Evolutionary conservation across 2,329 filamentous ascomycete genomes (phyloP), one percentile per base, ranked within the genome.

Genomic region (Aspergillus versicolor): DNA sequence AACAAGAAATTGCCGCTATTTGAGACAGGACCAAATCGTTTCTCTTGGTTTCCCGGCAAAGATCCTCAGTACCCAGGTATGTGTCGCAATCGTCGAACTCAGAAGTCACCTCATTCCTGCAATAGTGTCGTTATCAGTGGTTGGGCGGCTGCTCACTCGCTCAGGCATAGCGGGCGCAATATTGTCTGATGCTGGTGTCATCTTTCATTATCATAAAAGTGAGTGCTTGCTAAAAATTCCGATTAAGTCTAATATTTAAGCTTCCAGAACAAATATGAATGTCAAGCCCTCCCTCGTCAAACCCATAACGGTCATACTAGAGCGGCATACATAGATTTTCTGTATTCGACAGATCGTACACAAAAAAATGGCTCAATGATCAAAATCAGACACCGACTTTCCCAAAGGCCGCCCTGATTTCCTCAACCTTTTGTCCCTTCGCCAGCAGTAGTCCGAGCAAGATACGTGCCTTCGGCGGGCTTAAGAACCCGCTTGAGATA

Each of bases 401-500:
- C 3, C 42, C 57, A 59, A 65, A 63, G 15, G 22, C 56, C 3
- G 55, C 50, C 3, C 40, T 27, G n/a, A 63, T 58, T 22, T 61
- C 61, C n/a, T 47, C 52, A 9, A 56, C 19, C 7, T 43, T 42
- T 54, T 58, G 57, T 4, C 54, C 52, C 56, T 65, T 30, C 2
- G 61, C 52, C 5, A 65, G 46, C 42, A 65, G 27, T 49, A 65
- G 40, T 1, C 61, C 63, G n/a, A 65, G 48, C 43, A 63, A 45
- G 11, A 65, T 56, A 17, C 63, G 59, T 12, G 63, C 32, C 50
- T 65, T 62, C 19, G 52, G 44, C 5, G 63, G 63, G 56, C 62
- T 65, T 50, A 65, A 37, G 47, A 58, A 62, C 9, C 65, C 65
- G 42, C 64, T 67, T 3, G 61, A 61, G 50, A 67, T 66, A 8